A percentile compares a stretch with the other conserved stretches of the same genome.
Evolutionary conservation across 2,329 filamentous ascomycete species (phyloP).

Genomic region (Mycosphaerelloides madeirae): DNA sequence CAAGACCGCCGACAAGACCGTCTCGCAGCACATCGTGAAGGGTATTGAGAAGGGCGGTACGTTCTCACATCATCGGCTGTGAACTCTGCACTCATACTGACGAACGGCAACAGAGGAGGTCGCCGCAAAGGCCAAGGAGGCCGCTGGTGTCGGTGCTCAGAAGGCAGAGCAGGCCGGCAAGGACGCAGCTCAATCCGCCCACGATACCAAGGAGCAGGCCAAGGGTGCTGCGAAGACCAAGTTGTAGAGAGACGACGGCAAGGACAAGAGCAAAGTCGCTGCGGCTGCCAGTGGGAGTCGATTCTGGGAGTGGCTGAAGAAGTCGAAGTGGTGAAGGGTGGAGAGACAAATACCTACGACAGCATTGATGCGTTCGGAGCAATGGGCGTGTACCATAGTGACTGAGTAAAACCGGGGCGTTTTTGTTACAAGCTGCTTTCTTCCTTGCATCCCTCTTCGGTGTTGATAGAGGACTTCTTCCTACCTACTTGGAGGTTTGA

Average conservation of each 20-base stretch:
- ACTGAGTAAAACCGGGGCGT: too few relatives aligned
- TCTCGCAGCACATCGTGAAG: conserved; percentile 54
- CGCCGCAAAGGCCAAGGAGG: conserved; percentile 42
- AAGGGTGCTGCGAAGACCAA: conserved; percentile 16
- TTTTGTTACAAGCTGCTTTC: too few relatives aligned
- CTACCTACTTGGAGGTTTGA: too few relatives aligned
- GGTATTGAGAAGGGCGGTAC: conserved; percentile 60
- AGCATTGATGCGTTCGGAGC: not conserved
- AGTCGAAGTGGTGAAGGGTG: too few relatives aligned
- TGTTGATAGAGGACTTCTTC: too few relatives aligned
- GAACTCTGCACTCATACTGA: conserved; percentile 3
- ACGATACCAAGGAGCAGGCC: conserved; percentile 26
- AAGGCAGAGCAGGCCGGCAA: conserved; percentile 41
- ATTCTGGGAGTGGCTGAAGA: too few relatives aligned
- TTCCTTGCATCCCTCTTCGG: too few relatives aligned
- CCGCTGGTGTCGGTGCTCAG: conserved; percentile 23
- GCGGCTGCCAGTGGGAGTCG: too few relatives aligned
- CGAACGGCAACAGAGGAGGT: conserved; percentile 44
- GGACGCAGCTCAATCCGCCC: conserved; percentile 40
- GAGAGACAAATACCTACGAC: not conserved
- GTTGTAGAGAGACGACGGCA: not conserved
- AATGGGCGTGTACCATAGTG: too few relatives aligned
- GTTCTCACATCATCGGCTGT: conserved; percentile 29
- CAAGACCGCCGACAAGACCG: conserved; percentile 53
- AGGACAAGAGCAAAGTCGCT: not conserved